phyloP scores from a whole-genome alignment of 495 filamentous ascomycete species.

The Parmelia sp. region DNA sequence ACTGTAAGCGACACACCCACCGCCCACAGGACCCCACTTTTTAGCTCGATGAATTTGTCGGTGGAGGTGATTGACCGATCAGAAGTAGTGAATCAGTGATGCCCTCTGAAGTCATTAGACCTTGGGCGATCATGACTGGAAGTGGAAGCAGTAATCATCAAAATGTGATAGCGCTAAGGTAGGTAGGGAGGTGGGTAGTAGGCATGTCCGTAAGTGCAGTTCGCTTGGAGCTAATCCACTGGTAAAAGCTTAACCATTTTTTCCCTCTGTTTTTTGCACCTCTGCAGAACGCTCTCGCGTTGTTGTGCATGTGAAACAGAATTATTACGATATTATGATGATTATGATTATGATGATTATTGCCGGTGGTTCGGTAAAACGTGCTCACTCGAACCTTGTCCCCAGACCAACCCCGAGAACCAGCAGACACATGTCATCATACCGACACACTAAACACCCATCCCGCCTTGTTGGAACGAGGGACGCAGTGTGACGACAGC shows the following conservation, averaged over 20 bases:
- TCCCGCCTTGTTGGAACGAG: not conserved
- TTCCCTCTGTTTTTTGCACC: too few species aligned
- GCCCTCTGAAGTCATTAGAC: too few species aligned
- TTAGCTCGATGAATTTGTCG: too few species aligned
- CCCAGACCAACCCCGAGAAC: not conserved
- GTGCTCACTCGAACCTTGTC: not conserved
- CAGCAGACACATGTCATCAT: too few species aligned
- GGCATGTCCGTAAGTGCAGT: conserved; percentile 9
- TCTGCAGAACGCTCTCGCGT: not conserved
- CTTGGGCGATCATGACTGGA: not conserved
- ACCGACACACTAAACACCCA: not conserved
- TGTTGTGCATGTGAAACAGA: conserved; percentile 8
- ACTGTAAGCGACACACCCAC: too few species aligned
- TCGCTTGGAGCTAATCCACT: not conserved
- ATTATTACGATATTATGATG: too few species aligned
- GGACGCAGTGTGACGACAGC: conserved; percentile 8
- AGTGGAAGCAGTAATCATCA: not conserved
- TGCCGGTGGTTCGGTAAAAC: not conserved
- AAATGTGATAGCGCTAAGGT: conserved; percentile 7
- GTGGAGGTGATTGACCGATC: too few species aligned
- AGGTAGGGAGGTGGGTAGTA: too few species aligned
- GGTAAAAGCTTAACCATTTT: too few species aligned
- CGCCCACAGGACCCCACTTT: too few species aligned
- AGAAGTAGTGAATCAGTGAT: too few species aligned
- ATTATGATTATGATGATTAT: too few species aligned